Conservation (phyloP, 495 filamentous ascomycete species). For the Cercophora newfieldiana region DNA sequence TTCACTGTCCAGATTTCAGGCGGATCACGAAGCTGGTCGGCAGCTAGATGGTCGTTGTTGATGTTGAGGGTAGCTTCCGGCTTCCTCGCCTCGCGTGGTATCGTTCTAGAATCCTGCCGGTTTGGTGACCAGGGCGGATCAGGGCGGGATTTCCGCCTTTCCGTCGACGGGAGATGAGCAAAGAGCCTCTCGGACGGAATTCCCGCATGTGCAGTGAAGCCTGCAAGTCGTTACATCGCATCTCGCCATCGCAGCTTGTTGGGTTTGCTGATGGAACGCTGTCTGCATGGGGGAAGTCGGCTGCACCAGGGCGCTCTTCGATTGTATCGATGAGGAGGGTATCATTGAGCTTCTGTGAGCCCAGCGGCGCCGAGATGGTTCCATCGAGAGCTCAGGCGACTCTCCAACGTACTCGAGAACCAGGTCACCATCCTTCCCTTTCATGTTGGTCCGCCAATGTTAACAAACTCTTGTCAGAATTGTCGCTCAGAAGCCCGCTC, state of each 20-base stretch:
- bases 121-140: slow-evolving; percentile 3
- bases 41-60: background rate
- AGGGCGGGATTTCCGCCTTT: slow-evolving; percentile 16
- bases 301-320: background rate
- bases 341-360: slow-evolving; percentile 2
- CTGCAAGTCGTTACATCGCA: slow-evolving; percentile 35
- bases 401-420: background rate
- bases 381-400: background rate
- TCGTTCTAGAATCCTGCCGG: slow-evolving; percentile 26
- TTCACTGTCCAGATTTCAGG: background rate
- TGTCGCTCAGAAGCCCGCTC: no score
- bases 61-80: background rate
- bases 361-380: background rate
- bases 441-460: background rate
- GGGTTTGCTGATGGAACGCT: slow-evolving; percentile 35
- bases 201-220: slow-evolving; percentile 20
- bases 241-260: slow-evolving; percentile 31
- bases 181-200: slow-evolving; percentile 23
- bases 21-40: slow-evolving; percentile 2
- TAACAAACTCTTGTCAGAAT: no score
- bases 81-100: background rate
- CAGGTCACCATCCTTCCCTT: background rate
- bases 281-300: background rate
- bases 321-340: slow-evolving; percentile 2
- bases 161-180: slow-evolving; percentile 8